Conservation (phyloP, 2,329 filamentous ascomycete species). For the Botryosphaeria agaves region DNA sequence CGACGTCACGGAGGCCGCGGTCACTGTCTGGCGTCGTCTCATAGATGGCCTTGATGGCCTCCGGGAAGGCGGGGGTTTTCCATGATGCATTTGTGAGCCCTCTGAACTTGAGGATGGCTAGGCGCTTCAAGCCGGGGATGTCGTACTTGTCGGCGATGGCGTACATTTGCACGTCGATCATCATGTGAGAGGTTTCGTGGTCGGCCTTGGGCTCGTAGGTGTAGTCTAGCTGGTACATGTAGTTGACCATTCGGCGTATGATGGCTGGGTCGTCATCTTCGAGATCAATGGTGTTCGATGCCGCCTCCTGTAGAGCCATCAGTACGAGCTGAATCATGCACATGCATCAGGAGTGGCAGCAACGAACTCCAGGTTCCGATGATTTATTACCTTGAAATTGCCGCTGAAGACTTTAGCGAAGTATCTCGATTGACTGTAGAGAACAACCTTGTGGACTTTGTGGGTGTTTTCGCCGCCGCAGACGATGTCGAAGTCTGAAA, state of each 20-base stretch:
- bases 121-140: conserved; percentile 8
- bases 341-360: too few species aligned
- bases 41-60: conserved; percentile 12
- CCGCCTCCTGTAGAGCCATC: too few species aligned
- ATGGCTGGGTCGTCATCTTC: conserved; percentile 12
- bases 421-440: too few species aligned
- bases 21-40: conserved; percentile 10
- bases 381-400: too few species aligned
- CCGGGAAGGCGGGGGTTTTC: conserved; percentile 11
- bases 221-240: conserved; percentile 4
- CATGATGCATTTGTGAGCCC: conserved; percentile 10
- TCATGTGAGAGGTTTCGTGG: conserved; percentile 1
- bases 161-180: conserved; percentile 11
- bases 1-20: conserved; percentile 14
- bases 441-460: too few species aligned
- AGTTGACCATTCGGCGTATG: conserved; percentile 21
- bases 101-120: conserved; percentile 11
- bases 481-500: too few species aligned
- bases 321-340: too few species aligned
- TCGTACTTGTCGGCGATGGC: conserved; percentile 9
- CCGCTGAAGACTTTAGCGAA: too few species aligned
- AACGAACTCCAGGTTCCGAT: too few species aligned
- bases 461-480: too few species aligned
- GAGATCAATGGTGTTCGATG: conserved; percentile 8
- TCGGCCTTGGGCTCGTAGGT: not conserved